phyloP scores from a whole-genome alignment of 2,329 filamentous ascomycete genomes.

The Coniochaeta prunicola region DNA sequence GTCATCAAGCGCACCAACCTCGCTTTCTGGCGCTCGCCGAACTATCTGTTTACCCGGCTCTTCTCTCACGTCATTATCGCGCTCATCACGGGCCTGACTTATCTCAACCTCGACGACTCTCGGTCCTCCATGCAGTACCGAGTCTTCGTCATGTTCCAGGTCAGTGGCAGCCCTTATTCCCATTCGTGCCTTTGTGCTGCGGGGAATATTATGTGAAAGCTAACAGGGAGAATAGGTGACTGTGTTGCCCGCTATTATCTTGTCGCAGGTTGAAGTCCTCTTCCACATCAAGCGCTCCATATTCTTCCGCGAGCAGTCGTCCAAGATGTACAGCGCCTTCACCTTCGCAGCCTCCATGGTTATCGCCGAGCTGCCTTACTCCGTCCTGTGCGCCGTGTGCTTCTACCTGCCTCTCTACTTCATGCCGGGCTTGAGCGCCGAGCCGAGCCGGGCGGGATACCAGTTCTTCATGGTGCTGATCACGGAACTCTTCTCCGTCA shows the following conservation, averaged over 20 bases:
- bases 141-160: slow-evolving; percentile 64
- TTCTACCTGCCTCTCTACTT: slow-evolving; percentile 85
- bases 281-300: slow-evolving; percentile 74
- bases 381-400: slow-evolving; percentile 66
- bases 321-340: slow-evolving; percentile 78
- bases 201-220: no score
- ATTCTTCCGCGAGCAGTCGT: slow-evolving; percentile 78
- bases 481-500: slow-evolving; percentile 79
- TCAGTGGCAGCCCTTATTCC: no score
- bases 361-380: slow-evolving; percentile 80
- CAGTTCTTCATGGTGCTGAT: slow-evolving; percentile 81
- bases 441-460: slow-evolving; percentile 64
- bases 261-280: slow-evolving; percentile 78
- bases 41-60: slow-evolving; percentile 82
- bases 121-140: slow-evolving; percentile 73
- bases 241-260: slow-evolving; percentile 74
- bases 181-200: no score
- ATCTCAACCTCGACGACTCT: slow-evolving; percentile 69
- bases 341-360: slow-evolving; percentile 73
- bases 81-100: slow-evolving; percentile 71
- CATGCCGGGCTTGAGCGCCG: slow-evolving; percentile 65
- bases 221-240: no score
- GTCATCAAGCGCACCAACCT: slow-evolving; percentile 68
- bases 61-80: slow-evolving; percentile 80
- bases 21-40: slow-evolving; percentile 77